A percentile compares a stretch with the other conserved stretches of the same genome.
Evolutionary conservation across 371 early-diverging fungal genomes (phyloP).

Genomic region (Batrachochytrium dendrobatidis): DNA sequence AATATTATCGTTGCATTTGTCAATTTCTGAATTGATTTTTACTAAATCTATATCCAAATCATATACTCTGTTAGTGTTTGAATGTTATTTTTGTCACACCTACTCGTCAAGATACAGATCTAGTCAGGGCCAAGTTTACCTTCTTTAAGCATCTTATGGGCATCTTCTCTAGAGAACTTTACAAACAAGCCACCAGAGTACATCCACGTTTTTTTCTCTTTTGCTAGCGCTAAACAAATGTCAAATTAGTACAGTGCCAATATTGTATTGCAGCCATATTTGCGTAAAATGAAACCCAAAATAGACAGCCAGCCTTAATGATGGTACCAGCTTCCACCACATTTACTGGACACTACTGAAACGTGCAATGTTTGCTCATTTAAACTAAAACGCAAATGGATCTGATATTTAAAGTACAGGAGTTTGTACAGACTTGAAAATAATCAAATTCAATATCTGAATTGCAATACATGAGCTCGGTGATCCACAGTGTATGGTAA

Average conservation of each 20-base stretch:
- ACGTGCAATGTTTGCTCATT: constrained; percentile 2
- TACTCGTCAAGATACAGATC: background rate
- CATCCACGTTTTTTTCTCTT: constrained; percentile 21
- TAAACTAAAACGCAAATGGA: too few relatives aligned
- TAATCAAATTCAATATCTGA: too few relatives aligned
- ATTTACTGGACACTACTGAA: background rate
- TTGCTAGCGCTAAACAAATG: constrained; percentile 2
- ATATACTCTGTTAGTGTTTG: background rate
- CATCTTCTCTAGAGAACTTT: constrained; percentile 17
- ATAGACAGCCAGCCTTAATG: too few relatives aligned
- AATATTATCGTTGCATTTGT: constrained; percentile 13
- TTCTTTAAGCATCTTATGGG: constrained; percentile 11
- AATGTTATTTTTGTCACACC: too few relatives aligned
- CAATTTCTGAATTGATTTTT: constrained; percentile 22
- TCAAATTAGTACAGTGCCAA: background rate
- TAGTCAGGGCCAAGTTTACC: constrained; percentile 2
- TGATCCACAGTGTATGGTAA: background rate
- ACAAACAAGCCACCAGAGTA: constrained; percentile 23
- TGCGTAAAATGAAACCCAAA: too few relatives aligned
- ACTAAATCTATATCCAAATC: constrained; percentile 12
- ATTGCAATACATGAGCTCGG: background rate
- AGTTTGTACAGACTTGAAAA: background rate
- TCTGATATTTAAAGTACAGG: too few relatives aligned
- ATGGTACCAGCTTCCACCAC: constrained; percentile 3
- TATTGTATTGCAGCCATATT: too few relatives aligned